phyloP scores from a whole-genome alignment of 495 filamentous ascomycete genomes.

The Talaromyces ruber region DNA sequence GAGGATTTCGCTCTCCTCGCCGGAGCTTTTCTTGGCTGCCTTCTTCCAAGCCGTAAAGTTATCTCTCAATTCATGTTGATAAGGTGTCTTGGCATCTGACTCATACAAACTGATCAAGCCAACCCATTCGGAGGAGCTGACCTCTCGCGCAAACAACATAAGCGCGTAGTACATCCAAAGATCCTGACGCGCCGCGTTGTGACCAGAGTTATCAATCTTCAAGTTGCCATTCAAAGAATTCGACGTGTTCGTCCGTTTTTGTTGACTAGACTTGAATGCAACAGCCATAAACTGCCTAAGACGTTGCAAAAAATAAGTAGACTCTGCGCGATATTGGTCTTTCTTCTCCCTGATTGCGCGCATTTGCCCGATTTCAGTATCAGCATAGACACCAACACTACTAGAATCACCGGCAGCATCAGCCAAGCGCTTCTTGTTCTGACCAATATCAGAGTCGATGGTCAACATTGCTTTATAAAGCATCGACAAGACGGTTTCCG shows the following conservation, averaged over 20 bases:
- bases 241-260: slow-evolving; percentile 50
- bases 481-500: slow-evolving; percentile 67
- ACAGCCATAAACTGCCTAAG: slow-evolving; percentile 72
- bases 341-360: slow-evolving; percentile 88
- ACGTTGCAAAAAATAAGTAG: slow-evolving; percentile 61
- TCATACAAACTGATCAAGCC: slow-evolving; percentile 72
- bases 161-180: slow-evolving; percentile 82
- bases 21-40: slow-evolving; percentile 64
- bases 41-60: slow-evolving; percentile 77
- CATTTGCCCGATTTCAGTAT: slow-evolving; percentile 83
- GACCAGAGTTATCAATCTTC: slow-evolving; percentile 41
- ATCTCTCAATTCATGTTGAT: slow-evolving; percentile 74
- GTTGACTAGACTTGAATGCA: slow-evolving; percentile 67
- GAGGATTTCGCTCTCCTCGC: slow-evolving; percentile 78
- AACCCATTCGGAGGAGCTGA: slow-evolving; percentile 73
- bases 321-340: slow-evolving; percentile 71
- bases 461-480: slow-evolving; percentile 92
- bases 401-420: slow-evolving; percentile 42
- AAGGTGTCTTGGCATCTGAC: slow-evolving; percentile 61
- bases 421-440: slow-evolving; percentile 34
- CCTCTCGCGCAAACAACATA: slow-evolving; percentile 76
- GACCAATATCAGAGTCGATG: slow-evolving; percentile 72
- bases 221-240: slow-evolving; percentile 32
- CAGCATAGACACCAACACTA: slow-evolving; percentile 53
- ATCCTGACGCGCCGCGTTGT: slow-evolving; percentile 42